A percentile compares a stretch with the other conserved stretches of the same genome.
Conservation (phyloP, 805 yeast species). For the Yarrowia sp. region DNA sequence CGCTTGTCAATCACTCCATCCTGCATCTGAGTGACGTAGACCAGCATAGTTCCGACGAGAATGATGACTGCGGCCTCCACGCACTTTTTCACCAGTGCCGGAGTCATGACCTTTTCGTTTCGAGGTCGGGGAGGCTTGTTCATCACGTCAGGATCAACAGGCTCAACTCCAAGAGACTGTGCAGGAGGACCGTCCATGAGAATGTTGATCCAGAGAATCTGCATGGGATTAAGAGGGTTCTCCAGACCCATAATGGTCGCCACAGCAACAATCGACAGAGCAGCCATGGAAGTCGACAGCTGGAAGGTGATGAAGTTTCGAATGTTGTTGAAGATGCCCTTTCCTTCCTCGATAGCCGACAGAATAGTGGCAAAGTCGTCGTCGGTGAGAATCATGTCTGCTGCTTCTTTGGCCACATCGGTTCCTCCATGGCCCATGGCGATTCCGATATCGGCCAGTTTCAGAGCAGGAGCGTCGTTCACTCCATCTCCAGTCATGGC, state of each 20-base stretch:
- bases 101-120: conserved; percentile 77
- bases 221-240: conserved; percentile 97
- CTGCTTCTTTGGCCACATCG: conserved; percentile 97
- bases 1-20: conserved; percentile 80
- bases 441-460: conserved; percentile 61
- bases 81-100: conserved; percentile 65
- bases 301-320: conserved; percentile 95
- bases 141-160: conserved; percentile 95
- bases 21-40: conserved; percentile 82
- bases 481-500: conserved; percentile 70
- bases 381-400: conserved; percentile 95
- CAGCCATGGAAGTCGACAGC: conserved; percentile 93
- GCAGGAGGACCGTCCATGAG: conserved; percentile 99
- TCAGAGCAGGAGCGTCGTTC: conserved; percentile 62
- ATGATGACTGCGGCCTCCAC: conserved; percentile 75
- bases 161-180: conserved; percentile 94
- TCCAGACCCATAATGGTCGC: conserved; percentile 85
- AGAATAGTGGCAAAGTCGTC: conserved; percentile 94
- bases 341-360: conserved; percentile 94
- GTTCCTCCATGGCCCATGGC: conserved; percentile 88
- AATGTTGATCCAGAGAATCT: conserved; percentile 94
- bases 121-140: conserved; percentile 92
- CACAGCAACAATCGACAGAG: conserved; percentile 81
- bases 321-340: conserved; percentile 93
- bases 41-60: conserved; percentile 79